Percentiles rank a stretch among this genome's conserved stretches.
These are phyloP conservation scores for Emericellopsis cladophorae DNA, from an alignment of 2,329 filamentous ascomycete species.

Conservation along the genomic window DNA sequence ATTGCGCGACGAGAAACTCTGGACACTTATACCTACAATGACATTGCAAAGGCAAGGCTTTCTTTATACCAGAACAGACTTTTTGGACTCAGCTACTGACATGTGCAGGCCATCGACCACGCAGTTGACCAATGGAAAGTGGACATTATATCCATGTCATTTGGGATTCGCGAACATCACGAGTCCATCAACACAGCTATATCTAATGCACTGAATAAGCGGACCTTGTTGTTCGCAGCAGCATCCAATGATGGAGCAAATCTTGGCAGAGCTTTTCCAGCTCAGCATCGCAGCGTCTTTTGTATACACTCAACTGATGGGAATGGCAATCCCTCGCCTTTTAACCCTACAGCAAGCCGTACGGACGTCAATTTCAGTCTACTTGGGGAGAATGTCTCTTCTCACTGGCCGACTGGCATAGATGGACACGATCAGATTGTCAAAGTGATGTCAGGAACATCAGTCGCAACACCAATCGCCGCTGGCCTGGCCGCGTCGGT, in stretches of 20 bases:
- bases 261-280: slow-evolving; percentile 5
- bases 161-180: slow-evolving; percentile 5
- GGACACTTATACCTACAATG: not conserved
- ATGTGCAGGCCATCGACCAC: slow-evolving; percentile 5
- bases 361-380: slow-evolving; percentile 2
- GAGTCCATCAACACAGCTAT: slow-evolving; percentile 2
- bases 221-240: slow-evolving; percentile 6
- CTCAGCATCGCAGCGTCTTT: slow-evolving; percentile 4
- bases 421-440: not conserved
- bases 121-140: slow-evolving; percentile 5
- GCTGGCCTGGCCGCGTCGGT: slow-evolving; percentile 6
- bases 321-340: slow-evolving; percentile 4
- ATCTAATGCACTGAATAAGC: not conserved
- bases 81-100: not conserved
- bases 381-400: slow-evolving; percentile 4
- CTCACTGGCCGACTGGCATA: slow-evolving; percentile 2
- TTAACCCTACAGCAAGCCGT: slow-evolving; percentile 5
- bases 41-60: slow-evolving; percentile 1
- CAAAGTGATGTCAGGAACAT: slow-evolving; percentile 4
- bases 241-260: slow-evolving; percentile 6
- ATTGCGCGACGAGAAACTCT: slow-evolving; percentile 1
- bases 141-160: slow-evolving; percentile 10
- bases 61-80: not conserved
- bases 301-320: slow-evolving; percentile 6
- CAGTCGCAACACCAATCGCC: slow-evolving; percentile 6